A percentile compares a stretch with the other conserved stretches of the same genome.
These are phyloP conservation scores for Uronychia binucleata DNA, from an alignment of 73 alveolate species.

Conservation along the genomic window DNA sequence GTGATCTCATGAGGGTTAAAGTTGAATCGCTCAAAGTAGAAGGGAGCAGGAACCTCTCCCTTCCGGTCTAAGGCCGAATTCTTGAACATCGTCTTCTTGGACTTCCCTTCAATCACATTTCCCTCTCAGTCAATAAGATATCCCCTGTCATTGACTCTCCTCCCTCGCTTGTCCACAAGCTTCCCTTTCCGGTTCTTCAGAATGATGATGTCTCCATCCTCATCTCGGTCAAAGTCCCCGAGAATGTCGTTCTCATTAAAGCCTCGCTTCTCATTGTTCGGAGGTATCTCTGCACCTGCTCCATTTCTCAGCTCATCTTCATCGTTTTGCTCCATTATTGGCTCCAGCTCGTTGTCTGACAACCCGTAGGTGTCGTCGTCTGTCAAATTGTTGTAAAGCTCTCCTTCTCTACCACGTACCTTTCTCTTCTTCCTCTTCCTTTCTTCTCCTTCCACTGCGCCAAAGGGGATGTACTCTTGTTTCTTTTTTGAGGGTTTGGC, in stretches of 20 bases:
- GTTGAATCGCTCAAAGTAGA: slow-evolving; percentile 48
- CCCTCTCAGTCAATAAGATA: slow-evolving; percentile 46
- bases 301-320: neutral
- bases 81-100: slow-evolving; percentile 43
- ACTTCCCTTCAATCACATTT: slow-evolving; percentile 37
- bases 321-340: neutral
- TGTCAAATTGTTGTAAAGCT: neutral
- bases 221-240: slow-evolving; percentile 51
- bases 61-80: slow-evolving; percentile 29
- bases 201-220: slow-evolving; percentile 26
- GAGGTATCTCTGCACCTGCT: neutral
- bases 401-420: neutral
- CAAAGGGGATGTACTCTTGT: neutral
- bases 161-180: slow-evolving; percentile 50
- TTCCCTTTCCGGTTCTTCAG: slow-evolving; percentile 19
- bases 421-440: neutral
- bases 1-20: slow-evolving; percentile 55
- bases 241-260: slow-evolving; percentile 46
- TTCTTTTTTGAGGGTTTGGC: no score
- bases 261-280: slow-evolving; percentile 9
- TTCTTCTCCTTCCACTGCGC: neutral
- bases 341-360: neutral
- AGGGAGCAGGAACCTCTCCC: slow-evolving; percentile 67
- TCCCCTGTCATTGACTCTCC: slow-evolving; percentile 57
- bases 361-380: neutral